phyloP scores from a whole-genome alignment of 2,329 filamentous ascomycete species.

The Coniosporium tulheliwenetii region DNA sequence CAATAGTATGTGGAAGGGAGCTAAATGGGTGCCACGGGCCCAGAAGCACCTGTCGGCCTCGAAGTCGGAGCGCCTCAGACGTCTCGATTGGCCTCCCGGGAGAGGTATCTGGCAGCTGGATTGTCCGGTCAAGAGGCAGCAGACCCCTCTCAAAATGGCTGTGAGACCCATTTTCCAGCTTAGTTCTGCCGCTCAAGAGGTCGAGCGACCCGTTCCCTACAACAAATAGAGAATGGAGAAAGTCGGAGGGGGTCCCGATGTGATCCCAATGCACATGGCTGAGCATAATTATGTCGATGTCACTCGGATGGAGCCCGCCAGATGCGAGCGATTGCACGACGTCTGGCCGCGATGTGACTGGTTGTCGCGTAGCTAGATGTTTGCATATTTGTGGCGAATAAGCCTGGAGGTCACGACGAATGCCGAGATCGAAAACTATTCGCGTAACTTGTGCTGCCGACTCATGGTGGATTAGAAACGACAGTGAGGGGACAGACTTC shows the following conservation, averaged over 20 bases:
- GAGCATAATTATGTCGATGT: slow-evolving; percentile 28
- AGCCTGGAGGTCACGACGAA: slow-evolving; percentile 27
- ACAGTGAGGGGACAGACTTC: slow-evolving; percentile 35
- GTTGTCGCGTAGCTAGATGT: slow-evolving; percentile 30
- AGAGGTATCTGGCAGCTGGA: slow-evolving; percentile 24
- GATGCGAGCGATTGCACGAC: slow-evolving; percentile 21
- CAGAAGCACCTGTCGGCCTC: not conserved
- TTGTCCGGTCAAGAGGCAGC: slow-evolving; percentile 23
- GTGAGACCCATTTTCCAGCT: slow-evolving; percentile 12
- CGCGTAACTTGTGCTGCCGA: slow-evolving; percentile 10
- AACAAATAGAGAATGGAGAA: slow-evolving; percentile 30
- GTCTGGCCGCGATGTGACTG: slow-evolving; percentile 28
- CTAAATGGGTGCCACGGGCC: slow-evolving; percentile 26
- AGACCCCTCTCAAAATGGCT: slow-evolving; percentile 29
- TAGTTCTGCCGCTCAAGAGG: slow-evolving; percentile 15
- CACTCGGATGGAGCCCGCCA: slow-evolving; percentile 19
- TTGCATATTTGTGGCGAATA: slow-evolving; percentile 29
- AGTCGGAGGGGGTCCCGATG: slow-evolving; percentile 38
- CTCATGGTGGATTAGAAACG: slow-evolving; percentile 34
- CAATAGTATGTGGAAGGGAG: slow-evolving; percentile 28
- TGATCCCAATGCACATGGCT: slow-evolving; percentile 45
- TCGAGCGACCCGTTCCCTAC: slow-evolving; percentile 33
- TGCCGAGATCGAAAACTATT: slow-evolving; percentile 39
- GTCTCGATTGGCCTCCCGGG: not conserved
- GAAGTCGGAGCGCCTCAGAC: slow-evolving; percentile 6